These are phyloP conservation scores for Fusarium chlamydosporum DNA, from an alignment of 2,329 filamentous ascomycete genomes.

Conservation along the genomic window DNA sequence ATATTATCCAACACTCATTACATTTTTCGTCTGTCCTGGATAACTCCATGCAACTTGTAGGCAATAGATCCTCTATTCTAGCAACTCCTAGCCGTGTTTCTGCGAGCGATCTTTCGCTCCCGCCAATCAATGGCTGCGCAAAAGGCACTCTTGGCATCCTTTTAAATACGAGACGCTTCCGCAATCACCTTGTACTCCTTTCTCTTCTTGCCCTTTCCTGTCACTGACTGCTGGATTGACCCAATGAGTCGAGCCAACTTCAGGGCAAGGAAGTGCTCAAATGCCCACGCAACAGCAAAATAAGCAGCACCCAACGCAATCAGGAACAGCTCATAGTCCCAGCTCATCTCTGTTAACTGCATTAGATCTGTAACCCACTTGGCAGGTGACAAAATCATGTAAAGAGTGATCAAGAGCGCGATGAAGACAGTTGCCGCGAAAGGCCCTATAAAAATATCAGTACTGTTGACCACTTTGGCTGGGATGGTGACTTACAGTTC, in stretches of 20 bases:
- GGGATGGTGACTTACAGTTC: slow-evolving; percentile 73
- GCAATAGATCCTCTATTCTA: slow-evolving; percentile 11
- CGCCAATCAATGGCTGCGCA: not conserved
- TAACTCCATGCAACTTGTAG: not conserved
- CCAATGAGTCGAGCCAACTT: slow-evolving; percentile 77
- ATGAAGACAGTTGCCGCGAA: slow-evolving; percentile 83
- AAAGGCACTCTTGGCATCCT: not conserved
- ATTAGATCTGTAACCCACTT: slow-evolving; percentile 79
- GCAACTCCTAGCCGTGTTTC: not conserved
- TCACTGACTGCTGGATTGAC: slow-evolving; percentile 68
- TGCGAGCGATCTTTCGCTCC: not conserved
- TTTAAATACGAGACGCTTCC: slow-evolving; percentile 63
- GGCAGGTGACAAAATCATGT: slow-evolving; percentile 85
- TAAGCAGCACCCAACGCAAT: slow-evolving; percentile 78
- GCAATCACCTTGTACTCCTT: slow-evolving; percentile 89
- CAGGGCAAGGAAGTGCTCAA: slow-evolving; percentile 80
- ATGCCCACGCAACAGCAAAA: slow-evolving; percentile 76
- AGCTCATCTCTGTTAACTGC: slow-evolving; percentile 85
- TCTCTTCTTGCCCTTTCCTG: slow-evolving; percentile 77
- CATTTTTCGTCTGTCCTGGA: not conserved
- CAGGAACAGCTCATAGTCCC: slow-evolving; percentile 80
- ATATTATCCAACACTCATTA: slow-evolving; percentile 6
- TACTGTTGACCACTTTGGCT: not conserved
- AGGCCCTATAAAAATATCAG: slow-evolving; percentile 70
- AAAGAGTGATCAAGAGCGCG: slow-evolving; percentile 76